Evolutionary conservation across 2,329 filamentous ascomycete species (phyloP).

Genomic region (Ophiostoma sp.): DNA sequence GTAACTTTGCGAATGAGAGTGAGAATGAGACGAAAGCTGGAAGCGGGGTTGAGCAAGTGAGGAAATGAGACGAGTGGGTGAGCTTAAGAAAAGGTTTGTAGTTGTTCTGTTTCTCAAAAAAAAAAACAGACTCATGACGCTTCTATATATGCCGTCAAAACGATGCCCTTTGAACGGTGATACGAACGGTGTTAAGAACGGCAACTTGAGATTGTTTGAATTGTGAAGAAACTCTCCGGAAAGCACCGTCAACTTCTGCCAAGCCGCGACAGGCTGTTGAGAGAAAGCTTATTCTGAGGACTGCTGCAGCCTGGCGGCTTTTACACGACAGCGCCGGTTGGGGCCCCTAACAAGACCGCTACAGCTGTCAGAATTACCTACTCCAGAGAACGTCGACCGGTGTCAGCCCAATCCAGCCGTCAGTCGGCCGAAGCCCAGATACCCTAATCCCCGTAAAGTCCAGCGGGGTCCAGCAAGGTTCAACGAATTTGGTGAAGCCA

Average conservation of each 20-base stretch:
- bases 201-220: neutral
- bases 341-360: neutral
- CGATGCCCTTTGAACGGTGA: too few species aligned
- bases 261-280: neutral
- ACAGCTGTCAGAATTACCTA: neutral
- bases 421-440: neutral
- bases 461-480: neutral
- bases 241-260: neutral
- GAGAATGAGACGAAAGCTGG: neutral
- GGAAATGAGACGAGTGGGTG: neutral
- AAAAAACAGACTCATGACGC: neutral
- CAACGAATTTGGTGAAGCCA: neutral
- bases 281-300: neutral
- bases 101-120: neutral
- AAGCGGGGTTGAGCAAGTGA: neutral
- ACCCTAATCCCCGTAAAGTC: neutral
- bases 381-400: too few species aligned
- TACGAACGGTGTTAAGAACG: neutral
- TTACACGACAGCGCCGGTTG: neutral
- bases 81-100: neutral
- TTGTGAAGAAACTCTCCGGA: neutral
- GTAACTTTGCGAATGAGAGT: neutral
- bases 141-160: neutral
- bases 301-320: neutral
- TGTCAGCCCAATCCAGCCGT: neutral